Evolutionary conservation across 805 yeast species (phyloP), one percentile per base, ranked within the genome.

Genomic region (Pichia nakasei): DNA sequence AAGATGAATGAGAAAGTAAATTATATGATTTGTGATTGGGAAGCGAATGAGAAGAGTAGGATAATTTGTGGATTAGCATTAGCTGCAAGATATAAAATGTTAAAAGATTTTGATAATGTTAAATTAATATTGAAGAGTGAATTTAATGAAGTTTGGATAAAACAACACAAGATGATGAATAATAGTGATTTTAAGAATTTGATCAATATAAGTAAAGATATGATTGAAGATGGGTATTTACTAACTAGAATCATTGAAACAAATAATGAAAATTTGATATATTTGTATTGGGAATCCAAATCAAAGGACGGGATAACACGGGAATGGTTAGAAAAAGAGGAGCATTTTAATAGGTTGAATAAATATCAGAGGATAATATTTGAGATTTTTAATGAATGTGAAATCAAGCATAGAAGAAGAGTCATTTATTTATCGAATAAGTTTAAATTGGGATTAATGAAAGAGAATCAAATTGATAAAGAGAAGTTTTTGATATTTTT

Each of bases 231-330:
- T 19, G 35, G 45, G 15, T 21, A 26, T 20, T 32, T 56, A n/a
- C 41, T 42, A 29, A 45, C 49, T 1, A 22, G 43, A 11, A 49
- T 56, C 2, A 18, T 47, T 5, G 45, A 39, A 5, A 38, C 52
- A 3, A 35, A 48, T 2, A 45, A 48, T 36, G 20, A 33, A 0
- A 27, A 31, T 5, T 49, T 61, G n/a, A 48, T 48, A 3, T 60
- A 52, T 39, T 43, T 53, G 5, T 52, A 49, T 37, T 59, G 64
- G 64, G 64, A 60, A 29, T 31, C 35, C 18, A 42, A 51, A 32
- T 56, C 60, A 8, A 41, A 22, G 18, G 52, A 48, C 31, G 37
- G 42, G 4, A 37, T 42, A 17, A 43, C 53, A 15, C 50, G 44
- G 31, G 45, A 46, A 34, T 47, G 37, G 35, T 35, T 51, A 18